These are phyloP conservation scores for Aaosphaeria pasadenensis DNA, from an alignment of 2,329 filamentous ascomycete species.

Conservation along the genomic window DNA sequence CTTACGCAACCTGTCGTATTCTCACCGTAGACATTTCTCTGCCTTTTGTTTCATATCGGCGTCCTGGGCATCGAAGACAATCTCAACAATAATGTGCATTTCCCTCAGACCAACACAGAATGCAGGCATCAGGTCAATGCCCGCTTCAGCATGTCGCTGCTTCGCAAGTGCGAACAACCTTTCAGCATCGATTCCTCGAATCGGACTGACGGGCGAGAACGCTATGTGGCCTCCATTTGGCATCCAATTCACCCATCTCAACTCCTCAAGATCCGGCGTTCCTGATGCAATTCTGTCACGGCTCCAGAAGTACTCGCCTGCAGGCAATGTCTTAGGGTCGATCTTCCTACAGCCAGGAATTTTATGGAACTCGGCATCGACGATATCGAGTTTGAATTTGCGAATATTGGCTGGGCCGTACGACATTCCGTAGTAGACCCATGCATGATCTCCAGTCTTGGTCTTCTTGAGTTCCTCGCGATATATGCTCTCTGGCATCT, in stretches of 20 bases:
- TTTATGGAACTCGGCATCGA: constrained; percentile 12
- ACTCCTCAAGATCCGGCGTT: constrained; percentile 33
- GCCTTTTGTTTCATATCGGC: constrained; percentile 16
- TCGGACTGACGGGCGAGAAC: constrained; percentile 47
- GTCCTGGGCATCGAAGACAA: constrained; percentile 29
- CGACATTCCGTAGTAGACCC: constrained; percentile 19
- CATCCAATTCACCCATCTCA: constrained; percentile 39
- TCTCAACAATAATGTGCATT: constrained; percentile 41
- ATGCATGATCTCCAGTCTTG: constrained; percentile 9
- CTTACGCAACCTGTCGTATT: neutral
- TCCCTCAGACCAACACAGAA: constrained; percentile 35
- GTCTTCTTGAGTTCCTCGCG: constrained; percentile 11
- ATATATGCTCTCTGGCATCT: constrained; percentile 9
- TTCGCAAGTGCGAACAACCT: constrained; percentile 33
- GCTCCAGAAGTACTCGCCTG: constrained; percentile 19
- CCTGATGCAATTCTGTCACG: constrained; percentile 16
- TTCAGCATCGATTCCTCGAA: constrained; percentile 42
- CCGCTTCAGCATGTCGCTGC: constrained; percentile 14
- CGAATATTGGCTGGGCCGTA: constrained; percentile 16
- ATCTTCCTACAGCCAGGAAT: constrained; percentile 13
- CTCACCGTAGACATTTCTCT: constrained; percentile 19
- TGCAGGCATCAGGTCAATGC: constrained; percentile 20
- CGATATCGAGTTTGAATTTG: constrained; percentile 13
- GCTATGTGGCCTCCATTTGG: constrained; percentile 45
- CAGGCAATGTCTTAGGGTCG: constrained; percentile 11